Base-by-base conservation (phyloP, 2,329 filamentous ascomycete genomes). In the Chrysoporthe cubensis region DNA sequence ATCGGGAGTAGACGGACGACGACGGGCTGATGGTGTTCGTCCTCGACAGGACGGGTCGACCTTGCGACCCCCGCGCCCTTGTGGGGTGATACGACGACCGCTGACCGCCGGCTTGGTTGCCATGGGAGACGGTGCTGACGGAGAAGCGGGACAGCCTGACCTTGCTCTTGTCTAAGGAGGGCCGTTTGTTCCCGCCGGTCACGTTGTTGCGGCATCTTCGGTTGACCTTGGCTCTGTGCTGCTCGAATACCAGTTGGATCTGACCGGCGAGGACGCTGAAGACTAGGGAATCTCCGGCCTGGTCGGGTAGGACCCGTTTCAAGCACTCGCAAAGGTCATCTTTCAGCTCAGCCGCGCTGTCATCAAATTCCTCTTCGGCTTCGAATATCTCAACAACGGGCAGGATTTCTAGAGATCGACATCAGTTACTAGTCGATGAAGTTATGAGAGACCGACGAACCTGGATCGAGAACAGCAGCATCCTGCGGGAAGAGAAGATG, bases 201-300 rank as follows among this genome's bases (percentile, higher is more conserved):
- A 64, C 59, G 46, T 43, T 66, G 16, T 61, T 62, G 26, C 65
- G 68, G 42, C 66, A 70, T 8, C 60, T 65, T 18, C 68, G 57
- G 59, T 63, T 65, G 34, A 70, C 63, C 34, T 70, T 70, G 6
- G 68, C 68, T 8, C 68, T 52, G 52, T 70, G 66, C 48, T 70
- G 68, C 48, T 70, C 68, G 14, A 70, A 65, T 5, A 70, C 68
- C 3, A 70, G 63, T 42, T 70, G 68, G 52, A 70, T 65, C 48
- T 70, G 68, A 11, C 68, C 68, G 2, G 68, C 68, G 7, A 70
- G 34, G 56, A 65, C 63, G 7, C 42, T 58, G 59, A 64, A 70
- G 40, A 68, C 57, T 6, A 64, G 64, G 6, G 64, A 54, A 34
- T 66, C 66, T 18, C 61, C 66, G 9, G 62, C 32, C 46, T 70